phyloP scores from a whole-genome alignment of 208 protist genomes.

The Sergeia podlipaevii region DNA sequence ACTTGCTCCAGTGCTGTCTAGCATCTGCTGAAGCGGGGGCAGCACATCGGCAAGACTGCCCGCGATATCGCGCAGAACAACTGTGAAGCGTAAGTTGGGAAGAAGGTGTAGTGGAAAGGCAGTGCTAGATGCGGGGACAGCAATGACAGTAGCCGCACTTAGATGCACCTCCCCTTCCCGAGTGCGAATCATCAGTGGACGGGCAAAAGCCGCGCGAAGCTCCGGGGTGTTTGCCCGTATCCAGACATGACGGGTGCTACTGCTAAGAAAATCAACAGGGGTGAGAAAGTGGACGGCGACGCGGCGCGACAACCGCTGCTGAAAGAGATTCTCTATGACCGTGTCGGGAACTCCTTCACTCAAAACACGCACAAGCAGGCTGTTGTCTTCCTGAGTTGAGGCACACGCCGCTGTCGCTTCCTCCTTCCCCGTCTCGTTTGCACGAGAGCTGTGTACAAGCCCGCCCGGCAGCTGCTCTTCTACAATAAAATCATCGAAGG shows the following conservation, averaged over 20 bases:
- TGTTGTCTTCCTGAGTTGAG: neutral
- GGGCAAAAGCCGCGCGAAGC: neutral
- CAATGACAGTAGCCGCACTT: conserved; percentile 21
- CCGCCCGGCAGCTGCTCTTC: conserved; percentile 48
- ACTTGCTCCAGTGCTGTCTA: too few species aligned
- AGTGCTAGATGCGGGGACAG: conserved; percentile 3
- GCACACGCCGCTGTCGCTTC: neutral
- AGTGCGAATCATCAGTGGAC: neutral
- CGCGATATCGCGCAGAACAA: conserved; percentile 62
- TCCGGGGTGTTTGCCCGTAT: conserved; percentile 13
- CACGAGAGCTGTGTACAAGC: neutral
- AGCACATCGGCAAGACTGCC: conserved; percentile 66
- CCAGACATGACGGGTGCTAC: conserved; percentile 44
- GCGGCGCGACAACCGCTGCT: conserved; percentile 7
- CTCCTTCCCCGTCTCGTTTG: neutral
- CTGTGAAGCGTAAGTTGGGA: conserved; percentile 55
- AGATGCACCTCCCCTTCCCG: conserved; percentile 31
- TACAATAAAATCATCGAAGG: conserved; percentile 81
- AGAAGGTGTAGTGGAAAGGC: conserved; percentile 47
- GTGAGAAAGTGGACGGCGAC: conserved; percentile 61
- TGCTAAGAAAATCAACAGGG: conserved; percentile 66
- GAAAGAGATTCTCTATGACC: conserved; percentile 23
- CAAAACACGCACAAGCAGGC: conserved; percentile 41
- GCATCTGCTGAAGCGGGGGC: conserved; percentile 40
- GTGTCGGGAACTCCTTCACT: conserved; percentile 69